These are phyloP conservation scores for Arabis alpina DNA, from an alignment of 345 rosid genomes.

Conservation along the genomic window DNA sequence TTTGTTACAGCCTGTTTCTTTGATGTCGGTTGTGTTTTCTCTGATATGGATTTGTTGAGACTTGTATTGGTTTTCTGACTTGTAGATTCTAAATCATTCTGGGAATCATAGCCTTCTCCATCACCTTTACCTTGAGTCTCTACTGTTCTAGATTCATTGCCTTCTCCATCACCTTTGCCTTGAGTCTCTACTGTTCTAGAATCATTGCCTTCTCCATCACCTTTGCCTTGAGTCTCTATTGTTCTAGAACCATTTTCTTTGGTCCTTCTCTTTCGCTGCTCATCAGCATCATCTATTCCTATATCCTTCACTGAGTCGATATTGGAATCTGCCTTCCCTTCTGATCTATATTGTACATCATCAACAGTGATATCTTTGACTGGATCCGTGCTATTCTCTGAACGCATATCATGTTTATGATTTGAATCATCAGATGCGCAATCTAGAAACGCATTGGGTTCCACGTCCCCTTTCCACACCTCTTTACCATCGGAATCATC, in stretches of 20 bases:
- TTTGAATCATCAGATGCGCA: constrained; percentile 74
- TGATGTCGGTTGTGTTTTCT: constrained; percentile 56
- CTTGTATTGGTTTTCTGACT: constrained; percentile 44
- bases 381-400: constrained; percentile 55
- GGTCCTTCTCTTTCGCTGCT: constrained; percentile 43
- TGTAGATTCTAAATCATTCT: constrained; percentile 51
- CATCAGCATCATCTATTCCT: constrained; percentile 70
- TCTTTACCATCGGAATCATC: constrained; percentile 57
- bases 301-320: constrained; percentile 80
- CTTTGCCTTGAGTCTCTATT: constrained; percentile 52
- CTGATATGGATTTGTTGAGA: constrained; percentile 54
- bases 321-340: constrained; percentile 56
- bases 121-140: constrained; percentile 53
- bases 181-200: constrained; percentile 48
- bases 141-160: constrained; percentile 45
- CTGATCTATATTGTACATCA: constrained; percentile 78
- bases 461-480: constrained; percentile 71
- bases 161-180: constrained; percentile 52
- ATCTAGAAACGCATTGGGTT: constrained; percentile 69
- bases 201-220: constrained; percentile 47
- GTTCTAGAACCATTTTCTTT: constrained; percentile 45
- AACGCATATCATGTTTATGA: constrained; percentile 52
- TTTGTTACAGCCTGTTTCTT: constrained; percentile 55
- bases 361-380: constrained; percentile 94
- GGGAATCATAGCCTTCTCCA: constrained; percentile 42